phyloP scores from a whole-genome alignment of 257 asterid species.

The Haberlea rhodopensis region DNA sequence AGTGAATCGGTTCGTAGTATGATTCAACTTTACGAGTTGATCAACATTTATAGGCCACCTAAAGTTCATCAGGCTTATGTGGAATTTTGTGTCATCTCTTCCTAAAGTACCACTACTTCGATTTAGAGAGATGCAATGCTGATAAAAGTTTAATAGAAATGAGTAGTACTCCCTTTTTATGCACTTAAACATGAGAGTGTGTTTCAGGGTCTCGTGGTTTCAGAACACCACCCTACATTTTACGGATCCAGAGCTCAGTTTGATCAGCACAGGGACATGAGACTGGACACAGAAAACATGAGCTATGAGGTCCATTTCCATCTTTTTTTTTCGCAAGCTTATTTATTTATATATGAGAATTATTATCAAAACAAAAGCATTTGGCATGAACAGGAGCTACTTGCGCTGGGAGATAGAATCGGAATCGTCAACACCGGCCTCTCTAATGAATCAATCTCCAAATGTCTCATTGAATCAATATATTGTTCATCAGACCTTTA shows the following conservation, averaged over 20 bases:
- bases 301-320: slow-evolving; percentile 64
- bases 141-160: background rate
- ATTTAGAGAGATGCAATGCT: too few relatives aligned
- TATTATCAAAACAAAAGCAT: slow-evolving; percentile 4
- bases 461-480: slow-evolving; percentile 51
- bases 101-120: too few relatives aligned
- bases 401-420: slow-evolving; percentile 79
- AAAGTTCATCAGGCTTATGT: too few relatives aligned
- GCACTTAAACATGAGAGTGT: slow-evolving; percentile 1
- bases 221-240: slow-evolving; percentile 38
- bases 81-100: too few relatives aligned
- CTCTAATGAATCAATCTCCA: slow-evolving; percentile 50
- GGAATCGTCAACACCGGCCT: slow-evolving; percentile 79
- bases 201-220: slow-evolving; percentile 49
- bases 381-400: slow-evolving; percentile 59
- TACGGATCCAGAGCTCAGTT: slow-evolving; percentile 52
- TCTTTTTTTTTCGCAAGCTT: background rate
- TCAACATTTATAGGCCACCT: too few relatives aligned
- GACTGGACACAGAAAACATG: slow-evolving; percentile 77
- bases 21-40: too few relatives aligned
- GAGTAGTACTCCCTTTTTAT: background rate
- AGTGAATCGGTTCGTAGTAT: too few relatives aligned
- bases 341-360: too few relatives aligned
- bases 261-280: slow-evolving; percentile 78
- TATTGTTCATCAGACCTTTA: slow-evolving; percentile 48